phyloP scores from a whole-genome alignment of 2,329 filamentous ascomycete species.

The Trichoderma guizhouense region DNA sequence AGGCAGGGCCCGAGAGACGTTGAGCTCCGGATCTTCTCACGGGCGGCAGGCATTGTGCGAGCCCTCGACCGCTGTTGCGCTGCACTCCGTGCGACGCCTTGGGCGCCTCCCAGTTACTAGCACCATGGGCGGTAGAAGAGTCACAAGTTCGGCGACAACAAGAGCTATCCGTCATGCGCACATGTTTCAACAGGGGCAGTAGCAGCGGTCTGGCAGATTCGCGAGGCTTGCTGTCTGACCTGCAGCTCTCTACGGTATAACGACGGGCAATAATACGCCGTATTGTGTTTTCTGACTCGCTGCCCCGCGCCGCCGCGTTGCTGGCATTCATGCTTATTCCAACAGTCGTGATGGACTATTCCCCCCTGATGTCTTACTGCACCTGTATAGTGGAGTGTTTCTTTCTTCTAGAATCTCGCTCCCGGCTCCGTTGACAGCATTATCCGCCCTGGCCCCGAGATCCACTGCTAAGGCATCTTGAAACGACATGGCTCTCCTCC shows the following conservation, averaged over 20 bases:
- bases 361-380: not conserved
- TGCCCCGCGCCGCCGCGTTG: slow-evolving; percentile 13
- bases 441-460: slow-evolving; percentile 19
- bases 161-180: slow-evolving; percentile 4
- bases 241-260: slow-evolving; percentile 2
- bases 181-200: not conserved
- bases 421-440: slow-evolving; percentile 9
- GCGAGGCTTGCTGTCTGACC: slow-evolving; percentile 4
- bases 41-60: not conserved
- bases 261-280: not conserved
- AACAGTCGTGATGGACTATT: not conserved
- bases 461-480: slow-evolving; percentile 21
- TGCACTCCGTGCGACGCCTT: not conserved
- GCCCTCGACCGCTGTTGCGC: not conserved
- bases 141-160: slow-evolving; percentile 3
- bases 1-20: not conserved
- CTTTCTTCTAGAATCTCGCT: slow-evolving; percentile 11
- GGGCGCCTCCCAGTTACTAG: not conserved
- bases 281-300: not conserved
- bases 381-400: not conserved
- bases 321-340: slow-evolving; percentile 13
- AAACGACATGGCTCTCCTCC: slow-evolving; percentile 26
- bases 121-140: not conserved
- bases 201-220: slow-evolving; percentile 13
- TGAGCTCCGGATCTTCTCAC: not conserved